These are phyloP conservation scores for Linum trigynum DNA, from an alignment of 345 rosid species.

Conservation along the genomic window DNA sequence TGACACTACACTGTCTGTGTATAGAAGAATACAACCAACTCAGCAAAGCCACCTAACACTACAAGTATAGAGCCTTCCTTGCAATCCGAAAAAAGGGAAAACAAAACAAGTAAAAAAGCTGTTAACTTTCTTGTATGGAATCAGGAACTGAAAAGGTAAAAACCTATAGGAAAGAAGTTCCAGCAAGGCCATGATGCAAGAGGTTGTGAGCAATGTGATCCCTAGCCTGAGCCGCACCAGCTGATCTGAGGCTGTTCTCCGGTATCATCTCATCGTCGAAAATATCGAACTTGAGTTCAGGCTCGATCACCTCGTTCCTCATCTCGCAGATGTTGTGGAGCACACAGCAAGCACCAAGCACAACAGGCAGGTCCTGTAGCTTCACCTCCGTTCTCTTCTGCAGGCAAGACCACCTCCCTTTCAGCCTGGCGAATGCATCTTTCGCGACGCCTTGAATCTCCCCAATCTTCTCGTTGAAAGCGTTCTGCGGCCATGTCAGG, in stretches of 20 bases:
- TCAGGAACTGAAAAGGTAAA: neutral
- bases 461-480: slow-evolving; percentile 50
- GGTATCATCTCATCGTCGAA: slow-evolving; percentile 59
- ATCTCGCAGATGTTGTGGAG: slow-evolving; percentile 74
- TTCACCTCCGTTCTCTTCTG: slow-evolving; percentile 77
- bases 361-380: slow-evolving; percentile 65
- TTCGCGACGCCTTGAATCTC: slow-evolving; percentile 31
- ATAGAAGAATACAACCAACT: too few species aligned
- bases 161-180: slow-evolving; percentile 27
- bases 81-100: too few species aligned
- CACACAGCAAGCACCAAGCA: slow-evolving; percentile 79
- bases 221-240: slow-evolving; percentile 35
- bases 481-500: slow-evolving; percentile 72
- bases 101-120: too few species aligned
- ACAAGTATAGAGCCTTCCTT: too few species aligned
- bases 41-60: too few species aligned
- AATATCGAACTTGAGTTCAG: slow-evolving; percentile 36
- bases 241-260: slow-evolving; percentile 45
- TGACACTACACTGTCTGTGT: too few species aligned
- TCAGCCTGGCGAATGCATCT: slow-evolving; percentile 49
- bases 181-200: slow-evolving; percentile 61
- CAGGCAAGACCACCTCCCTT: slow-evolving; percentile 67
- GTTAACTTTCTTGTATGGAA: neutral
- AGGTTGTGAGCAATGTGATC: slow-evolving; percentile 70
- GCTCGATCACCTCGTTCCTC: slow-evolving; percentile 45